These are phyloP conservation scores for Oxytropis ochrocephala DNA, from an alignment of 306 rosid species.

Conservation along the genomic window DNA sequence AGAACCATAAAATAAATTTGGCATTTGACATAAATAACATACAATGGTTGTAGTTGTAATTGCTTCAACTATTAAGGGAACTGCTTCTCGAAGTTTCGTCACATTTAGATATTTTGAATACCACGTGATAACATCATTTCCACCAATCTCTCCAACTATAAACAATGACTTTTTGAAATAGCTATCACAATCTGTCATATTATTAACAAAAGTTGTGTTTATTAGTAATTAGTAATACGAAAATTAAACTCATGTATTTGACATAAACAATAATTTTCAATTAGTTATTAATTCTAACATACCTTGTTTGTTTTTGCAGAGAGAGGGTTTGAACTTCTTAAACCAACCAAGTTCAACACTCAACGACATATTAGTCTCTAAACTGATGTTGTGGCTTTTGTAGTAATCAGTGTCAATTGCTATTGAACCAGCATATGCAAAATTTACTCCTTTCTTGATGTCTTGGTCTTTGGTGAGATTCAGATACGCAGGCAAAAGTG, in stretches of 20 bases:
- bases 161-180: background rate
- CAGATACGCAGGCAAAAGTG: constrained; percentile 35
- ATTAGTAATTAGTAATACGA: background rate
- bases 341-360: background rate
- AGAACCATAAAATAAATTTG: too few relatives aligned
- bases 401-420: constrained; percentile 30
- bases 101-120: background rate
- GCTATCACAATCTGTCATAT: background rate
- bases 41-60: background rate
- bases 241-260: background rate
- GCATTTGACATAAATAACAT: background rate
- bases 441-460: constrained; percentile 27
- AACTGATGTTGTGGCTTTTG: too few relatives aligned
- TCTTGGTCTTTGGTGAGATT: background rate
- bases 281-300: background rate
- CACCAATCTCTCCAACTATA: background rate
- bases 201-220: background rate
- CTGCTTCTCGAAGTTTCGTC: background rate
- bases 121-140: background rate
- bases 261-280: background rate
- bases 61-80: background rate
- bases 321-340: background rate
- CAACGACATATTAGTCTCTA: background rate
- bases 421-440: constrained; percentile 46
- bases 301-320: background rate